A percentile compares a stretch with the other conserved stretches of the same genome.
Evolutionary conservation across 495 filamentous ascomycete genomes (phyloP).

Genomic region (Articulospora tetracladia): DNA sequence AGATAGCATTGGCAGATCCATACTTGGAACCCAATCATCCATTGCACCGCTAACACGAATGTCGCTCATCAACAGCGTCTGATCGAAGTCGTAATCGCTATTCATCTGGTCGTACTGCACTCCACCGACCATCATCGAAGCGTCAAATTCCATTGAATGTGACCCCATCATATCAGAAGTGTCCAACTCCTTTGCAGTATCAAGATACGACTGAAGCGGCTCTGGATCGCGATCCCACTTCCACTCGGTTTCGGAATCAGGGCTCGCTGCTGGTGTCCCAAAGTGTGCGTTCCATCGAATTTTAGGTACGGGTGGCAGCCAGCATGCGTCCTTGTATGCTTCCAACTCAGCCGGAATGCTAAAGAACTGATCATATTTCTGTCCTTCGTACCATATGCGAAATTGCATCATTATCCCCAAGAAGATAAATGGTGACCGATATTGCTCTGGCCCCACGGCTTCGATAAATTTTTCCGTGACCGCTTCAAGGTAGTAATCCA

Average conservation of each 20-base stretch:
- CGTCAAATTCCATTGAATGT: background rate
- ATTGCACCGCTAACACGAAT: background rate
- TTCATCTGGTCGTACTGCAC: background rate
- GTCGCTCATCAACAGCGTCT: background rate
- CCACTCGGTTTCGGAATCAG: background rate
- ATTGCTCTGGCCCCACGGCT: constrained; percentile 25
- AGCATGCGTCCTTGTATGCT: background rate
- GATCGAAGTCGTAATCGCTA: background rate
- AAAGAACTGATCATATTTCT: constrained; percentile 12
- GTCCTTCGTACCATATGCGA: constrained; percentile 9
- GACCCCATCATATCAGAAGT: background rate
- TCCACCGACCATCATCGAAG: background rate
- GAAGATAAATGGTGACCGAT: constrained; percentile 16
- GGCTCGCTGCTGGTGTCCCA: background rate
- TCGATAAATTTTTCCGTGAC: constrained; percentile 35
- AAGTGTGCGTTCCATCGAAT: background rate
- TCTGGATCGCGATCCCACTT: background rate
- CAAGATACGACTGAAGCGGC: background rate
- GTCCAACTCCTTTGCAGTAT: background rate
- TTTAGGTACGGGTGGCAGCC: constrained; percentile 5
- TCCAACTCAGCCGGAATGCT: background rate
- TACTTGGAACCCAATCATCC: background rate
- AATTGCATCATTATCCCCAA: constrained; percentile 14
- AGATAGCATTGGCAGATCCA: background rate
- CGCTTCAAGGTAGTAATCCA: constrained; percentile 41